Evolutionary conservation across 768 basidiomycete species (phyloP), one percentile per base, ranked within the genome.

Genomic region (Amanita jacksonii): DNA sequence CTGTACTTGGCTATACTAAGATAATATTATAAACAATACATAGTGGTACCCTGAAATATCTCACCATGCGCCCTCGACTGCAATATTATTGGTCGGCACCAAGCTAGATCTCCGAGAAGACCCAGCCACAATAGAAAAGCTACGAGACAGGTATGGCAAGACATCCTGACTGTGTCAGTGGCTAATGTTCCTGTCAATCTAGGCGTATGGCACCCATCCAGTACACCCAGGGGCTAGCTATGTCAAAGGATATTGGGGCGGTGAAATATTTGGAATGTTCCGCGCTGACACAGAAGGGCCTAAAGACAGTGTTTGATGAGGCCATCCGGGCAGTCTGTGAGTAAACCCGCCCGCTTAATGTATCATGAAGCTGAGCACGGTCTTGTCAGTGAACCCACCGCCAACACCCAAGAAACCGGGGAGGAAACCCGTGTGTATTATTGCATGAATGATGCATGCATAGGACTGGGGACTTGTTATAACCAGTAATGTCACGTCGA

Each of bases 221-320:
- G 52, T 99, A 94, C 64, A 73, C 79, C 33, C 87, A 92, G 63
- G 96, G 92, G 44, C 81, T 89, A 36, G 72, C 81, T 36, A 92
- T 96, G 81, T 79, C 81, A 48, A 84, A 85, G 59, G 96, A 98
- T 55, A 91, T 99, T 52, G 85, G 83, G 19, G 96, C 94, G 25
- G 89, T 97, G 52, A 93, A 93, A 65, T 96, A 96, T 57, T 68
- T 96, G 46, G 92, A 96, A 63, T 96, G 92, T 63, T 94, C 91
- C 22, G 91, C 93, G 25, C 69, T 94, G 57, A 97, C 94, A 37
- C 96, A 98, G 72, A 96, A 98, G 67, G 94, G 94, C 12, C 69
- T 99, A 59, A 99, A 99, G 78, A 93, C 85, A 47, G 96, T 99
- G 34, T 99, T 99, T 60, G 96, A 98, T 62, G 96, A 98, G 65